Percentiles rank a stretch among this genome's conserved stretches.
Conservation (phyloP, 805 yeast genomes). For the Jamesozyma lodderae region DNA sequence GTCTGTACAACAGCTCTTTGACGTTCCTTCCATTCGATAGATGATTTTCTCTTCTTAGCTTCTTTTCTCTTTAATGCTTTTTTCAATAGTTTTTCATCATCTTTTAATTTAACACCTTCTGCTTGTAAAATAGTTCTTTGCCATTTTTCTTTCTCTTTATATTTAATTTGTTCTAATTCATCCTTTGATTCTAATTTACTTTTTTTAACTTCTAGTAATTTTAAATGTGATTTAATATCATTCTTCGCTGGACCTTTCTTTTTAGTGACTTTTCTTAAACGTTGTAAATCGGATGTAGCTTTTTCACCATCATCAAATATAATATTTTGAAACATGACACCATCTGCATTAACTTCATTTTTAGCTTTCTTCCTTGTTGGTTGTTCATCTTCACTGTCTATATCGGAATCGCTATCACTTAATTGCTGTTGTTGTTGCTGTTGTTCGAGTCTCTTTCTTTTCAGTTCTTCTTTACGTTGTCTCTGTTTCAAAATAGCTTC, state of each 20-base stretch:
- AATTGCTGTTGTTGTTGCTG: conserved; percentile 33
- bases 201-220: conserved; percentile 65
- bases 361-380: conserved; percentile 27
- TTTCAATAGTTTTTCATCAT: conserved; percentile 79
- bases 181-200: conserved; percentile 50
- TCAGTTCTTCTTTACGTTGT: conserved; percentile 33
- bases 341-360: conserved; percentile 30
- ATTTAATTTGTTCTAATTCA: conserved; percentile 47
- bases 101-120: conserved; percentile 81
- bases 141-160: conserved; percentile 77
- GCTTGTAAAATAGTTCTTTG: conserved; percentile 72
- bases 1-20: conserved; percentile 69
- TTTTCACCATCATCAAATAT: conserved; percentile 74
- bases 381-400: conserved; percentile 15
- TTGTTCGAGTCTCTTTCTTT: conserved; percentile 32
- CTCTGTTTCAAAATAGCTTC: conserved; percentile 70
- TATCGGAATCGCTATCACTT: conserved; percentile 22
- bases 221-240: conserved; percentile 77
- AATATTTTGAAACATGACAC: conserved; percentile 70
- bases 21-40: conserved; percentile 87
- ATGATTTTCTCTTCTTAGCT: conserved; percentile 74
- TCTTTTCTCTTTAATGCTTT: conserved; percentile 82
- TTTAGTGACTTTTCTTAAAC: conserved; percentile 41
- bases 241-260: conserved; percentile 79
- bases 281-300: conserved; percentile 62